A percentile compares a stretch with the other conserved stretches of the same genome.
These are phyloP conservation scores for Malus sieversii DNA, from an alignment of 306 rosid species.

Conservation along the genomic window DNA sequence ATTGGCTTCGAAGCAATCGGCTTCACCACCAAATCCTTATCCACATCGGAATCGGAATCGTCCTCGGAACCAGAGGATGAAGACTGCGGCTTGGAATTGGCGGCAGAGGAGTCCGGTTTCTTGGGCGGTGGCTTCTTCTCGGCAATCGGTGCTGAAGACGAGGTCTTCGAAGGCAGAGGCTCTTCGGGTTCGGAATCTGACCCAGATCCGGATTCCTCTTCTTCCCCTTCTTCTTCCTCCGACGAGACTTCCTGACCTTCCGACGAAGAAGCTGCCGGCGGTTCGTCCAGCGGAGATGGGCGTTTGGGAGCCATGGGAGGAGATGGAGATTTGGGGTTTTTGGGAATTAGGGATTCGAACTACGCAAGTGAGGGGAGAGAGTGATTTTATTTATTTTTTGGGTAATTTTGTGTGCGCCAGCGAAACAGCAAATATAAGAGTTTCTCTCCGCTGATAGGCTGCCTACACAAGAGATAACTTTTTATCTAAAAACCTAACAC, in stretches of 20 bases:
- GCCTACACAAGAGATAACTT: no score
- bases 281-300: constrained; percentile 52
- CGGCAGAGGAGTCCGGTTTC: constrained; percentile 20
- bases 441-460: no score
- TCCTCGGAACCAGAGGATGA: constrained; percentile 39
- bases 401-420: neutral
- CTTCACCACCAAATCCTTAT: constrained; percentile 10
- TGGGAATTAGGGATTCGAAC: neutral
- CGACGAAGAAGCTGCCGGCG: constrained; percentile 61
- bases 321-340: constrained; percentile 16
- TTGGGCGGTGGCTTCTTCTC: constrained; percentile 19
- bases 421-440: neutral
- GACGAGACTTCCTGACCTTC: constrained; percentile 28
- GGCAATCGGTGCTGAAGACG: constrained; percentile 7
- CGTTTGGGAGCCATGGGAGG: constrained; percentile 62
- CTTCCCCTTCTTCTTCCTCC: constrained; percentile 27
- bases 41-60: constrained; percentile 40
- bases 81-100: constrained; percentile 15
- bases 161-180: constrained; percentile 1
- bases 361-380: neutral
- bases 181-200: constrained; percentile 2
- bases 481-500: no score
- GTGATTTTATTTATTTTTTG: neutral
- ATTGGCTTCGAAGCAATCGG: constrained; percentile 46
- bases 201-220: constrained; percentile 14